Evolutionary conservation across 805 yeast species (phyloP), one percentile per base, ranked within the genome.

Genomic region (Clavispora asparagi): DNA sequence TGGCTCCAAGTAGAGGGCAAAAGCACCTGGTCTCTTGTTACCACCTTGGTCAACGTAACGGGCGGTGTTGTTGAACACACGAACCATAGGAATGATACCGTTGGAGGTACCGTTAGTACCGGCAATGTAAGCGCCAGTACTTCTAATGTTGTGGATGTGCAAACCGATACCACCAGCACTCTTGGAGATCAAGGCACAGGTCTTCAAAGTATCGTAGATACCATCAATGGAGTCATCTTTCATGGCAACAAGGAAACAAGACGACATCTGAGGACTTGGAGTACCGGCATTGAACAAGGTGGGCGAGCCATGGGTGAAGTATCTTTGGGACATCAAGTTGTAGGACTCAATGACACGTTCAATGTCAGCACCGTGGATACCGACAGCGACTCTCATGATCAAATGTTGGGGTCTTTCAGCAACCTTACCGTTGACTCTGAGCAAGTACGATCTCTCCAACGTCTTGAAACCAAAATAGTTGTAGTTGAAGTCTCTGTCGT

Each of bases 41-140:
- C 84, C 84, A 60, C 84, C 84, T 63, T 79, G 84, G 57, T 79
- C 84, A 39, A 79, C 84, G 56, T 79, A 79, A 60, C 83, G 71
- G 32, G 84, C 84, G 35, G 84, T 78, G 60, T 77, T 78, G 64
- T 79, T 79, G 67, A 79, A 79, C 25, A 79, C 84, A 59, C 83
- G 71, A 37, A 79, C 73, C 84, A 79, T 79, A 36, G 84, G 84
- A 51, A 79, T 77, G 43, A 79, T 72, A 51, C 84, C 84, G 58
- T 77, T 79, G 35, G 83, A 79, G 28, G 82, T 77, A 60, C 84
- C 84, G 59, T 79, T 79, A 28, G 83, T 77, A 55, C 82, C 82
- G 41, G 83, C 80, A 57, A 79, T 79, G 60, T 77, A 79, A 26
- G 83, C 76, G 44, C 84, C 84, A 19, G 82, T 73, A 43, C 79